phyloP scores from a whole-genome alignment of 768 basidiomycete genomes.

The Sutorius australiensis region DNA sequence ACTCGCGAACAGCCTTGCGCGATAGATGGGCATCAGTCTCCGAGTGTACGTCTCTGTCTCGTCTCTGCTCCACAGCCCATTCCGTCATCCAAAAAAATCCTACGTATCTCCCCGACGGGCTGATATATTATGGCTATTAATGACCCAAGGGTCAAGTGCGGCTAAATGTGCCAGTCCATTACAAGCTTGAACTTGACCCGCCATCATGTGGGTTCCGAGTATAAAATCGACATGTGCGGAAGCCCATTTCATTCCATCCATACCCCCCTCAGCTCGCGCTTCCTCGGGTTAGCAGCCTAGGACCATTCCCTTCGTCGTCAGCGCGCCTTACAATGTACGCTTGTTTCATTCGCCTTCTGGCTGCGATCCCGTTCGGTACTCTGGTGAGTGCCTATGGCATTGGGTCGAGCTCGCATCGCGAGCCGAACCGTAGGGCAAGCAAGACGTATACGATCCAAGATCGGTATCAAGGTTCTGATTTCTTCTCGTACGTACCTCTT shows the following conservation, averaged over 20 bases:
- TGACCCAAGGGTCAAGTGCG: neutral
- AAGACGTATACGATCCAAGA: constrained; percentile 32
- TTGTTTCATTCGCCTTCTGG: constrained; percentile 24
- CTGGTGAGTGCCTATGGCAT: constrained; percentile 25
- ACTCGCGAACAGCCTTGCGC: no score
- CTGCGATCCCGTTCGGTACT: constrained; percentile 27
- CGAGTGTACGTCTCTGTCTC: neutral
- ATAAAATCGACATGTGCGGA: neutral
- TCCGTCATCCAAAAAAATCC: neutral
- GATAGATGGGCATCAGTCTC: neutral
- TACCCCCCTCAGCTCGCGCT: neutral
- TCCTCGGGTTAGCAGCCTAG: neutral
- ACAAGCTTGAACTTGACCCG: no score
- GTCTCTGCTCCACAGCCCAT: neutral
- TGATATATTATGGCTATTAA: neutral
- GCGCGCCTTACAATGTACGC: constrained; percentile 18
- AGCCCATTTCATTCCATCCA: neutral
- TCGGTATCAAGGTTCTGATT: constrained; percentile 41
- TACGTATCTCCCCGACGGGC: neutral
- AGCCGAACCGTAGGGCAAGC: neutral
- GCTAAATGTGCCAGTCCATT: neutral
- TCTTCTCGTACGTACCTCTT: constrained; percentile 47
- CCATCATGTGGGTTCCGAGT: neutral
- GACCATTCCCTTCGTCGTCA: neutral
- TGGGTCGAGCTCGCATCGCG: constrained; percentile 12